Base-by-base conservation (phyloP, 176 grass and related monocot species). In the Puya raimondii region DNA sequence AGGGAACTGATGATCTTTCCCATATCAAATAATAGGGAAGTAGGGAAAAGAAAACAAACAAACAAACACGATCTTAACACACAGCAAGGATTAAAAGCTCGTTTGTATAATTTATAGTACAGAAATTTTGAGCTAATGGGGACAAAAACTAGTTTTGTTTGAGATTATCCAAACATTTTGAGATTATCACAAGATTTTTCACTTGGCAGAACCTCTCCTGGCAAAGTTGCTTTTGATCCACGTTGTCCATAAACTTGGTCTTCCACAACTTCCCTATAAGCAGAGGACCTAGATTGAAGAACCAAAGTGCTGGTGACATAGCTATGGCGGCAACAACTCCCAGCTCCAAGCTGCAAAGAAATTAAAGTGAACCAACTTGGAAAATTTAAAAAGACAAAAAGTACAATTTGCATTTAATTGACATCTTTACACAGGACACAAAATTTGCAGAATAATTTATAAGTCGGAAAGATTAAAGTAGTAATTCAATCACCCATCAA, bases 261-360 rank as follows among this genome's bases (percentile, higher is more conserved):
- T 22, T 61, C 14, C 56, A 9, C 10, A 20, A 21, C 14, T 16
- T 61, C 21, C 2, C 17, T 16, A 9, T 0, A 61, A 61, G 56
- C 56, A 61, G 56, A 48, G 33, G 33, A 67, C 15, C 65, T 67
- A 67, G 0, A 29, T 10, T 67, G 65, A 48, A 67, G 17, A 67
- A 26, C 65, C n/a, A 10, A 67, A 48, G 65, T 1, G 14, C 65
- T 67, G 14, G 29, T 67, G 65, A 11, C 14, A 67, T 49, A 67
- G 33, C 14, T 67, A 42, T 4, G 33, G 33, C 29, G 2, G 65
- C 33, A 67, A 47, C 65, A 67, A 67, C 33, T n/a, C 48, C 29
- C 65, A 17, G 42, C 42, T 67, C 33, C 65, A 20, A 67, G 42
- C 65, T 67, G 48, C 42, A 67, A 67, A 42, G 33, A 42, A 42